A percentile compares a stretch with the other conserved stretches of the same genome.
phyloP scores from a whole-genome alignment of 257 asterid species.

The Voacanga thouarsii region DNA sequence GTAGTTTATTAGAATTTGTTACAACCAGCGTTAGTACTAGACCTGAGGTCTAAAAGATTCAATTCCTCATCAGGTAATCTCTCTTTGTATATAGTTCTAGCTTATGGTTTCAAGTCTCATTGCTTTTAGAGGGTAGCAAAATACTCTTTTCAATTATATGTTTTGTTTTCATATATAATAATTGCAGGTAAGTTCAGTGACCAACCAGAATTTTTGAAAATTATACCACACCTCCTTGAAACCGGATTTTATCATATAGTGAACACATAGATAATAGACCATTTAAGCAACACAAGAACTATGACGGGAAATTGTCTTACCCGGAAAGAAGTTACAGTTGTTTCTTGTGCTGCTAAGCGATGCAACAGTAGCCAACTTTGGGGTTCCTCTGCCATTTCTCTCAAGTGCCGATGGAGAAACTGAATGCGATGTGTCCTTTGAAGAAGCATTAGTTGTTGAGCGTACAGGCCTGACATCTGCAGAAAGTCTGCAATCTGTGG shows the following conservation, averaged over 20 bases:
- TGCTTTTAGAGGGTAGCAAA: neutral
- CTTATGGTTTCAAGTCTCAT: neutral
- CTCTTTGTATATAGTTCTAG: neutral
- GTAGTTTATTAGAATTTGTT: neutral
- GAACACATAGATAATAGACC: neutral
- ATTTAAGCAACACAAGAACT: neutral
- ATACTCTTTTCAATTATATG: neutral
- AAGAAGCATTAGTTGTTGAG: slow-evolving; percentile 13
- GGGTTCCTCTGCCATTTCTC: slow-evolving; percentile 26
- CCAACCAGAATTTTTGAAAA: no score
- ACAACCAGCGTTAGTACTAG: neutral
- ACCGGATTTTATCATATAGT: no score
- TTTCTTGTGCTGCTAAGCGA: slow-evolving; percentile 14
- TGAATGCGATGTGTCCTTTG: slow-evolving; percentile 13
- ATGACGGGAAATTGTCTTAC: slow-evolving; percentile 15
- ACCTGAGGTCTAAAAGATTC: neutral
- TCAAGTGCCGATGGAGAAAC: slow-evolving; percentile 24
- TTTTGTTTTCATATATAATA: neutral
- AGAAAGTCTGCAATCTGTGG: slow-evolving; percentile 28
- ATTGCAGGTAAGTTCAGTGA: neutral
- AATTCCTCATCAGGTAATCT: neutral
- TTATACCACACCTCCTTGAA: neutral
- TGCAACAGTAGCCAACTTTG: slow-evolving; percentile 7
- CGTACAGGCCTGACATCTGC: slow-evolving; percentile 6
- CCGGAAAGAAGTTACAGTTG: slow-evolving; percentile 16